A percentile compares a stretch with the other conserved stretches of the same genome.
phyloP scores from a whole-genome alignment of 306 rosid species.

The Cicer yamashitae region DNA sequence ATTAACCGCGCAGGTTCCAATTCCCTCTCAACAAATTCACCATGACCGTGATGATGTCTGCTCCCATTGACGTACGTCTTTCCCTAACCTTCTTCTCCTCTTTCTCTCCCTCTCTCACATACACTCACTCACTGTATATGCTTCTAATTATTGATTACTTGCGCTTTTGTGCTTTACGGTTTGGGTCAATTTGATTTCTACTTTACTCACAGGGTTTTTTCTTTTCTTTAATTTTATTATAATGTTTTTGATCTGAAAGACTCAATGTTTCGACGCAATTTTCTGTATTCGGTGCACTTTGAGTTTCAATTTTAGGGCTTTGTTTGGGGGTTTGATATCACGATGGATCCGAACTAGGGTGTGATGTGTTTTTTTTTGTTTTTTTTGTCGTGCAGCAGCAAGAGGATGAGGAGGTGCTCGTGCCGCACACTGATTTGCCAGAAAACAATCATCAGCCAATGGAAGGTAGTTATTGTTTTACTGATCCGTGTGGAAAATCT shows the following conservation, averaged over 20 bases:
- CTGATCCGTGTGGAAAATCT: slow-evolving; percentile 44
- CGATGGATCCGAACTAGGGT: slow-evolving; percentile 50
- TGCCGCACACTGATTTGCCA: slow-evolving; percentile 79
- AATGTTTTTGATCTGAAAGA: slow-evolving; percentile 44
- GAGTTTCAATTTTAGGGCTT: slow-evolving; percentile 57
- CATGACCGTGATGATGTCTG: slow-evolving; percentile 75
- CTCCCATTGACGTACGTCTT: slow-evolving; percentile 72
- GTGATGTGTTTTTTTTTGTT: slow-evolving; percentile 45
- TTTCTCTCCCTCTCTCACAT: background rate
- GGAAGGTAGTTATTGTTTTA: slow-evolving; percentile 61
- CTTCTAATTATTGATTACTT: slow-evolving; percentile 6
- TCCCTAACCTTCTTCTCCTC: background rate
- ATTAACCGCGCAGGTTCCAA: slow-evolving; percentile 43
- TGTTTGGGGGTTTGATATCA: slow-evolving; percentile 37
- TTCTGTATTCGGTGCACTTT: slow-evolving; percentile 34
- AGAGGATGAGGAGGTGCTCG: slow-evolving; percentile 90
- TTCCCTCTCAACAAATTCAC: slow-evolving; percentile 39
- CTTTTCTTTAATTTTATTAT: background rate
- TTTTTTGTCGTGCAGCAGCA: slow-evolving; percentile 61
- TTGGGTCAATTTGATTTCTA: slow-evolving; percentile 41
- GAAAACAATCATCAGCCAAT: slow-evolving; percentile 83
- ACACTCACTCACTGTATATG: slow-evolving; percentile 10
- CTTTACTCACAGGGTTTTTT: slow-evolving; percentile 37
- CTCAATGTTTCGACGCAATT: slow-evolving; percentile 40
- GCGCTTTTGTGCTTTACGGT: slow-evolving; percentile 1